These are phyloP conservation scores for Warburgia ugandensis DNA, from an alignment of 164 flowering plant genomes.

Conservation along the genomic window DNA sequence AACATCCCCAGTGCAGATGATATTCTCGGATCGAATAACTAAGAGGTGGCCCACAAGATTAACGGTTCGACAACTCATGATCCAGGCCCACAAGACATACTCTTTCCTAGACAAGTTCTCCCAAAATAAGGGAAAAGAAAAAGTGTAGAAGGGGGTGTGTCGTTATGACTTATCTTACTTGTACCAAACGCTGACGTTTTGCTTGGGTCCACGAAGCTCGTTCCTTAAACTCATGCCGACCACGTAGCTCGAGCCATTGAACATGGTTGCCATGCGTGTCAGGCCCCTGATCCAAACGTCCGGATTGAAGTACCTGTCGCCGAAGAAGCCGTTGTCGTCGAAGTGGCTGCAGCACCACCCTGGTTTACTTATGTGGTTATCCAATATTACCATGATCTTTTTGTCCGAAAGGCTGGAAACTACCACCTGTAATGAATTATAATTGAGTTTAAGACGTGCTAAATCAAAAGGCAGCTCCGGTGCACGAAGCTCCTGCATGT, in stretches of 20 bases:
- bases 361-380: constrained; percentile 79
- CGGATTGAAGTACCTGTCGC: constrained; percentile 63
- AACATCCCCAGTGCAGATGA: too few species aligned
- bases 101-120: too few species aligned
- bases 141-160: too few species aligned
- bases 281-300: constrained; percentile 64
- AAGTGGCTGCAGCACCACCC: constrained; percentile 79
- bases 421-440: constrained; percentile 75
- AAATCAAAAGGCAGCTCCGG: too few species aligned
- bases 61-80: too few species aligned
- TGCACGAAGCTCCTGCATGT: too few species aligned
- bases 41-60: too few species aligned
- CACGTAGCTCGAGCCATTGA: constrained; percentile 41
- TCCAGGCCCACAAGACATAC: too few species aligned
- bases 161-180: constrained; percentile 46
- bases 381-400: constrained; percentile 73
- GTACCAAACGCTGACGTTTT: constrained; percentile 62
- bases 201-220: constrained; percentile 75
- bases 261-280: constrained; percentile 54
- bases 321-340: constrained; percentile 88
- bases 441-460: too few species aligned
- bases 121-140: too few species aligned
- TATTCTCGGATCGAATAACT: too few species aligned
- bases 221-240: constrained; percentile 90
- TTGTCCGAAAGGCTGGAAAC: constrained; percentile 51